Conservation (phyloP, 352 stramenopile species). For the Globisporangium irregulare region DNA sequence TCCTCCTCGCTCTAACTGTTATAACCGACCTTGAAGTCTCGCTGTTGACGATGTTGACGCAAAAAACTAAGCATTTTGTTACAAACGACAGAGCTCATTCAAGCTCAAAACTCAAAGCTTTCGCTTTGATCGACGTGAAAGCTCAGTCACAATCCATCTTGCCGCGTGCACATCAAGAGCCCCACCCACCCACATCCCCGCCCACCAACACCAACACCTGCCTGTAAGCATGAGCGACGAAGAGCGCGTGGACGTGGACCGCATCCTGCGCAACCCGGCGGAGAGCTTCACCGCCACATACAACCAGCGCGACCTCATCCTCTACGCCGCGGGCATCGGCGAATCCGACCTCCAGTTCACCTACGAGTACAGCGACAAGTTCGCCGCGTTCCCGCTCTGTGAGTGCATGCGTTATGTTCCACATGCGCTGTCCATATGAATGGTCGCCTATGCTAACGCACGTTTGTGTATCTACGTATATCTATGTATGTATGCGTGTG, state of each 20-base stretch:
- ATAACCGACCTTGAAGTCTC: neutral
- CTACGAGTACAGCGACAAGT: conserved; percentile 85
- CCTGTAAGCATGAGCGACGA: conserved; percentile 31
- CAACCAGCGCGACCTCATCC: conserved; percentile 87
- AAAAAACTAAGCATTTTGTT: neutral
- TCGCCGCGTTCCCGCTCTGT: conserved; percentile 86
- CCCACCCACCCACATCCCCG: too few species aligned
- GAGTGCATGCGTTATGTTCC: neutral
- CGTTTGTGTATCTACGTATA: neutral
- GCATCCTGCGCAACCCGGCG: conserved; percentile 53
- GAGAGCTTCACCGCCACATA: conserved; percentile 66
- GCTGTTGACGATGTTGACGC: neutral
- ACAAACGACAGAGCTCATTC: neutral
- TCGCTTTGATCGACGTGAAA: neutral
- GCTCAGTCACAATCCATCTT: neutral
- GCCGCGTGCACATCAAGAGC: neutral
- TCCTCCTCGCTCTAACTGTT: neutral
- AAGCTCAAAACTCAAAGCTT: neutral
- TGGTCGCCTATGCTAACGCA: neutral
- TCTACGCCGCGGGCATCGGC: conserved; percentile 88
- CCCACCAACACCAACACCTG: neutral
- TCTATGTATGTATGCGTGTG: neutral
- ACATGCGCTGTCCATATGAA: neutral
- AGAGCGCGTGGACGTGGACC: conserved; percentile 42
- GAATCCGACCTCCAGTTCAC: conserved; percentile 85